These are phyloP conservation scores for Carex pumila DNA, from an alignment of 176 grass and related monocot species.

Conservation along the genomic window DNA sequence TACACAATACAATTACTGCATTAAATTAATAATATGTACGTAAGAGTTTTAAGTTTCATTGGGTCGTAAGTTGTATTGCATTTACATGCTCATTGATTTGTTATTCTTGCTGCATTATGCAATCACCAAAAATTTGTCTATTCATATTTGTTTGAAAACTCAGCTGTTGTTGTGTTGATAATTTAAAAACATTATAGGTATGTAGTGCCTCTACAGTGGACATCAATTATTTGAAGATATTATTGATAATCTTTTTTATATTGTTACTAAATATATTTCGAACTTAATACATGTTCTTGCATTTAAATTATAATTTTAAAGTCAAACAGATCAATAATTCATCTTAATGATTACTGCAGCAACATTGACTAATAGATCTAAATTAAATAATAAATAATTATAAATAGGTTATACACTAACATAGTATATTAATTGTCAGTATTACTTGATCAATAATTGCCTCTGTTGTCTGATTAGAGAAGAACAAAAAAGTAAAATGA, in stretches of 20 bases:
- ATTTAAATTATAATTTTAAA: background rate
- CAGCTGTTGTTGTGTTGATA: too few relatives aligned
- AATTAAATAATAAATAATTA: background rate
- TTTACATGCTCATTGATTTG: too few relatives aligned
- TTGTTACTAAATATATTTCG: background rate
- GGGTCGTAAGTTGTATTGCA: too few relatives aligned
- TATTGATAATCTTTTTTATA: background rate
- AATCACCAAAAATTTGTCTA: too few relatives aligned
- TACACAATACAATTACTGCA: too few relatives aligned
- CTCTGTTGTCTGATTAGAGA: background rate
- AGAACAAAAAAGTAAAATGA: background rate
- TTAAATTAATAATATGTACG: too few relatives aligned
- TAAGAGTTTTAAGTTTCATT: too few relatives aligned
- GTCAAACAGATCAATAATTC: slow-evolving; percentile 6
- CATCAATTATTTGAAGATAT: background rate
- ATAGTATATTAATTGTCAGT: background rate
- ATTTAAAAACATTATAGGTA: too few relatives aligned
- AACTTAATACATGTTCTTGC: background rate
- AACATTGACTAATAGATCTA: background rate
- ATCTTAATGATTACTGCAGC: background rate
- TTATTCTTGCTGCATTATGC: too few relatives aligned
- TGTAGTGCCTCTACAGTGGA: background rate
- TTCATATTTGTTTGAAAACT: too few relatives aligned
- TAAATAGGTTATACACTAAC: background rate
- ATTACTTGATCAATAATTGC: background rate